Base-by-base conservation (phyloP, 768 basidiomycete genomes). In the Lactarius akahatsu region DNA sequence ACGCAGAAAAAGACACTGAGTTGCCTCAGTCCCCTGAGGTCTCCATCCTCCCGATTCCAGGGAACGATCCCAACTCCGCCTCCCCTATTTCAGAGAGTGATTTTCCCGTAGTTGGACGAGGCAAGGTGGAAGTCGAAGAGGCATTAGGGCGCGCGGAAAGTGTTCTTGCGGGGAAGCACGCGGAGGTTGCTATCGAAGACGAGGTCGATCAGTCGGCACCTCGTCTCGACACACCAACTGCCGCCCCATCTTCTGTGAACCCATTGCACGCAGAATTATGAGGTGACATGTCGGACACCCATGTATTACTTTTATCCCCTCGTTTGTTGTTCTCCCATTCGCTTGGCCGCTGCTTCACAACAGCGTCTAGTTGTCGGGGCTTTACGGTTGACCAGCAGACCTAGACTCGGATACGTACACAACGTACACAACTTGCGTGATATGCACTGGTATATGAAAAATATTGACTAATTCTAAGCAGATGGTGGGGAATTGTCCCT, bases 61-160 rank as follows among this genome's bases (percentile, higher is more conserved):
- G 69, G 41, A 73, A 73, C 26, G 54, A 54, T 59, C 47, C 62
- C 8, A 20, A 47, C 4, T 34, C 45, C 30, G 67, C 5, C 15
- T 45, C 41, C 40, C 59, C 67, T n/a, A 59, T 41, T 8, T 20
- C 45, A 15, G 47, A 32, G 45, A 43, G 43, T 45, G 59, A 62
- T 20, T 20, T 41, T 2, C 65, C 68, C 10, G 70, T 84, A 15
- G 75, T 89, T 64, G 84, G 86, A 23, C 84, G 86, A 69, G 78
- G 78, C 56, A 78, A 80, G 68, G 80, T 81, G 59, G 82, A 86
- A 71, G 79, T 87, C 18, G 74, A 83, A 72, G 77, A 82, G 63
- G 83, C 82, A 3, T 74, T 87, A 47, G 73, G 75, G 56, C 76
- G 75, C n/a, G 72, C 68, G 32, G 75, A 71, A 45, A 55, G n/a